Base-by-base conservation (phyloP, 129 eudicot species). In the Chrysanthemum lavandulifolium region DNA sequence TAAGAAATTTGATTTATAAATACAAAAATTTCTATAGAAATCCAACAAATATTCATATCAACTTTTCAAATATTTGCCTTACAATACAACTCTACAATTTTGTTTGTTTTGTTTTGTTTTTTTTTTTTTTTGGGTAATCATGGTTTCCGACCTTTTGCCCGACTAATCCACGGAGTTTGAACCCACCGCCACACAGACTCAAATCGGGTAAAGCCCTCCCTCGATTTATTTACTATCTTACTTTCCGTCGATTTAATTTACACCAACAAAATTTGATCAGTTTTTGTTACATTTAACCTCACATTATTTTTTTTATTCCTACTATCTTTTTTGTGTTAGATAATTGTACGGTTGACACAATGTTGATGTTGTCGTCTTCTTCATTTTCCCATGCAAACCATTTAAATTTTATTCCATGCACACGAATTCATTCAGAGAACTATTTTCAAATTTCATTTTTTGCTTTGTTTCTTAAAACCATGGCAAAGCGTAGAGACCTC, bases 401-500 rank as follows among this genome's bases (percentile, higher is more conserved):
- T 71, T 56, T 71, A 71, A 71, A 19, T 57, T 23, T 6, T 55
- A 43, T 53, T 40, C 45, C 29, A 18, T 5, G 45, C 10, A 47
- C 14, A 40, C n/a, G 67, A 25, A 40, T 13, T 12, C 31, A 25
- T 62, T 62, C 67, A 51, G 4, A 52, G 25, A 68, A 52, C 13
- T 25, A 67, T 23, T 4, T 16, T 63, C 12, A 2, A 16, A 36
- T 11, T 11, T 67, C 23, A 6, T 19, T 1, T 8, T 12, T 19
- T 56, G 36, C 4, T 33, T 18, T 33, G 16, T 33, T 70, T 19
- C 27, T 25, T 25, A 14, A 5, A 49, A 15, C 15, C 2, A 85
- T 83, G 87, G 36, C 86, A 16, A 83, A 73, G 43, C 59, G 18
- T 64, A 80, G 67, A 65, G 89, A 83, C 62, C 27, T 79, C 18